Base-by-base conservation (phyloP, 345 rosid species). In the Stellera chamaejasme region DNA sequence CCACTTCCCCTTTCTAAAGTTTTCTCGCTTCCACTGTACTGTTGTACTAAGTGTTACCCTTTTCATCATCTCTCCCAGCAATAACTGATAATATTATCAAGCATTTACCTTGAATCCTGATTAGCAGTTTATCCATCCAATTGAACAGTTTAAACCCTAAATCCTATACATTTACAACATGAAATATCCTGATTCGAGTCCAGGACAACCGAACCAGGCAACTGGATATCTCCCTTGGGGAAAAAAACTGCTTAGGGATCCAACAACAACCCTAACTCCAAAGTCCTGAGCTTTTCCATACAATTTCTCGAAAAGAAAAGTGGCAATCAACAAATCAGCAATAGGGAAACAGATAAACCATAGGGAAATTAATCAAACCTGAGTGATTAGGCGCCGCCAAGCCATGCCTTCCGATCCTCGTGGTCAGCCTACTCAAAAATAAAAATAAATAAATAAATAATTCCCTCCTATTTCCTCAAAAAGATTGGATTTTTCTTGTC, bases 341-440 rank as follows among this genome's bases (percentile, higher is more conserved):
- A 7, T 5, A 9, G 25, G 3, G 10, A 47, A 55, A 52, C 23
- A 23, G 39, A n/a, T 5, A 14, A 13, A 25, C 4, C 9, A 27
- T 13, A 41, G 14, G 14, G 6, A 2, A 14, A 25, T 45, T 50
- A 52, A 52, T 26, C 65, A 5, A 60, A 88, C 94, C 95, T 88
- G 81, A 39, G 95, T 69, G 73, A 92, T 75, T 60, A 92, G 64
- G 56, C 82, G 88, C 70, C 95, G 81, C 91, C 90, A 92, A 81
- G 95, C 95, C 98, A 92, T 92, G 62, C 68, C 48, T 32, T 43
- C 52, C 57, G 69, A 66, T 67, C 64, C 56, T 54, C 14, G 11
- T 54, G 63, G 44, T 45, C 53, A 12, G 47, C 43, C 55, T 54
- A 48, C 48, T 14, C 52, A 47, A 23, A 47, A 32, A 23, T 19